These are phyloP conservation scores for Phytophthora palmivora DNA, from an alignment of 352 stramenopile species.

Conservation along the genomic window DNA sequence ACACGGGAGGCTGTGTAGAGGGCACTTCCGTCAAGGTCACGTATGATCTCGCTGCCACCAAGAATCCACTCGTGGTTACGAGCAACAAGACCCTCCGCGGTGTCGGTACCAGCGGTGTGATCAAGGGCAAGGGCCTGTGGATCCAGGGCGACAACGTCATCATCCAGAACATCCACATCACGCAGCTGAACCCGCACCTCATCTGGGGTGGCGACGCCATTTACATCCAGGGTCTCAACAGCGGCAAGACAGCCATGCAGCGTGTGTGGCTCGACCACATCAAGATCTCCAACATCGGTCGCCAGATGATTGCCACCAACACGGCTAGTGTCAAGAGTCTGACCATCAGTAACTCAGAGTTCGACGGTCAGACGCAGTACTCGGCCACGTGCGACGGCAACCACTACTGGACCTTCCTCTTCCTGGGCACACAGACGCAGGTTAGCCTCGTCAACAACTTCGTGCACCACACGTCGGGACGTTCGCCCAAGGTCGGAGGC, in stretches of 20 bases:
- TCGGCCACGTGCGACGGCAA: constrained; percentile 54
- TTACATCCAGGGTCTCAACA: constrained; percentile 38
- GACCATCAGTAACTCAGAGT: constrained; percentile 63
- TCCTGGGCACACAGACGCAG: constrained; percentile 38
- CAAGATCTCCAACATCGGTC: constrained; percentile 46
- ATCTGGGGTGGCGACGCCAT: constrained; percentile 43
- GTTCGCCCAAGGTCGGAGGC: constrained; percentile 40
- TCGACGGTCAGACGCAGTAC: constrained; percentile 51
- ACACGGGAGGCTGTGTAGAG: constrained; percentile 55
- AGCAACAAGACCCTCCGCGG: constrained; percentile 58
- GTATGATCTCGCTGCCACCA: constrained; percentile 33
- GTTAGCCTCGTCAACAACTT: constrained; percentile 46
- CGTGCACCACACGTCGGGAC: constrained; percentile 50
- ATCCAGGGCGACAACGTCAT: constrained; percentile 52
- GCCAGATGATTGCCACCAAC: constrained; percentile 49
- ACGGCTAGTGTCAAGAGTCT: constrained; percentile 45
- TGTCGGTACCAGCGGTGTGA: constrained; percentile 44
- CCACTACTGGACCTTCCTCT: constrained; percentile 59
- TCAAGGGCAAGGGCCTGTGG: constrained; percentile 54
- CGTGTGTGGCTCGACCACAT: constrained; percentile 63
- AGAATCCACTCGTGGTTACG: constrained; percentile 41
- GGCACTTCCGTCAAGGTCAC: constrained; percentile 42
- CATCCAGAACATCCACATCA: constrained; percentile 58
- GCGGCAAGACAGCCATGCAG: constrained; percentile 29
- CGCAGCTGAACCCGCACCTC: constrained; percentile 50